Base-by-base conservation (phyloP, 2,329 filamentous ascomycete species). In the Coniochaeta sp. region DNA sequence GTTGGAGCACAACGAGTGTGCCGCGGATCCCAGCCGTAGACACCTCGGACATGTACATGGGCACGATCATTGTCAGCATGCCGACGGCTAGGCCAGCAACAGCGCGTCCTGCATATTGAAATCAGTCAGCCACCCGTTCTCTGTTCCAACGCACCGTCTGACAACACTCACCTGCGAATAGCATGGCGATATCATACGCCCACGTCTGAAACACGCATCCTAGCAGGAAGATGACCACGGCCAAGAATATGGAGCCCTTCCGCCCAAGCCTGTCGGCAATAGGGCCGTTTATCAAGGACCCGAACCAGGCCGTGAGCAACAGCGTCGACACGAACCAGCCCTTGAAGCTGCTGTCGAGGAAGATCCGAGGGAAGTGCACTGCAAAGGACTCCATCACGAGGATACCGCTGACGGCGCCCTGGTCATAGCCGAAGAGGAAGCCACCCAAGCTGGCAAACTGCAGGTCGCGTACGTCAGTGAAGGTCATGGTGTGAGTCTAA, bases 211-310 rank as follows among this genome's bases (percentile, higher is more conserved):
- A 75, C 42, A 78, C 74, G 1, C 82, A 83, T 8, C 85, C 87
- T 28, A 88, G 50, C n/a, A 75, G 68, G 67, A 83, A 84, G 66
- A 88, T 80, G 16, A 77, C 63, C 7, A 83, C 83, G 17, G 84
- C 85, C 52, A 86, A 75, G 67, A 86, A 78, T 60, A 87, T 83
- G 26, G 85, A 85, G 63, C 75, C 77, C 64, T 79, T 79, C 58
- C 86, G 80, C 14, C 86, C 86, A 57, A 87, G 79, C 26, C 77
- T 76, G 65, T 89, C 86, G 71, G 85, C 85, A 14, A 85, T 84
- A 19, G 75, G 71, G 1, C 75, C 75, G 59, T 76, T 76, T 61
- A 73, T 58, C 28, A 82, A 69, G 1, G 79, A 80, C 2, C 80
- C 80, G 56, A 79, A 67, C 77, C 77, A 81, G 5, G 79, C 79